phyloP scores from a whole-genome alignment of 441 rosid species.

The Capsella rubella region DNA sequence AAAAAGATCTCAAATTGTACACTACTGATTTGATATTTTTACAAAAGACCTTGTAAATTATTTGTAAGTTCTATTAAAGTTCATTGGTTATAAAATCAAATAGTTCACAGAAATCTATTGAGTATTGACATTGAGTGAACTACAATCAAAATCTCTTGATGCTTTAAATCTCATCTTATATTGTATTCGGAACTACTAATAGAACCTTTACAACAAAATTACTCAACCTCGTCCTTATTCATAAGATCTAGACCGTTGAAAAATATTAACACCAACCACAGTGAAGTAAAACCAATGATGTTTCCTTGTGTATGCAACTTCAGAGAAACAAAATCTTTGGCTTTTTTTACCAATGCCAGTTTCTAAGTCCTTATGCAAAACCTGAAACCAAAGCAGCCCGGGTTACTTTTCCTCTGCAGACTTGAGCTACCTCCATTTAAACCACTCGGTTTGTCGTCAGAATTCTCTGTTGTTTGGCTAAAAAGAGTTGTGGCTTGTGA shows the following conservation, averaged over 20 bases:
- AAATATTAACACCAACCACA: no score
- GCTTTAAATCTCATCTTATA: background rate
- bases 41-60: no score
- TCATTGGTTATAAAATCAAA: no score
- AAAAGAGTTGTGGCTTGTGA: conserved; percentile 35
- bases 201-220: background rate
- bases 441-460: conserved; percentile 41
- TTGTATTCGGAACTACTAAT: background rate
- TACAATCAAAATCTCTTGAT: background rate
- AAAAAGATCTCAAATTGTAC: no score
- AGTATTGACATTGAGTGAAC: background rate
- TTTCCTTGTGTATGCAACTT: conserved; percentile 25
- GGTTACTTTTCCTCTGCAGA: conserved; percentile 40
- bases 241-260: background rate
- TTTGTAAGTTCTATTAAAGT: no score
- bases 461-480: conserved; percentile 31
- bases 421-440: conserved; percentile 36
- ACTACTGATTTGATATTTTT: no score
- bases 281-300: no score
- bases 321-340: conserved; percentile 32
- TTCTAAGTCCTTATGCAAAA: conserved; percentile 28
- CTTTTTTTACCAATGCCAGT: background rate
- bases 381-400: conserved; percentile 57
- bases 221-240: background rate
- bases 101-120: no score